phyloP scores from a whole-genome alignment of 805 yeast genomes.

The Teunomyces atbi region DNA sequence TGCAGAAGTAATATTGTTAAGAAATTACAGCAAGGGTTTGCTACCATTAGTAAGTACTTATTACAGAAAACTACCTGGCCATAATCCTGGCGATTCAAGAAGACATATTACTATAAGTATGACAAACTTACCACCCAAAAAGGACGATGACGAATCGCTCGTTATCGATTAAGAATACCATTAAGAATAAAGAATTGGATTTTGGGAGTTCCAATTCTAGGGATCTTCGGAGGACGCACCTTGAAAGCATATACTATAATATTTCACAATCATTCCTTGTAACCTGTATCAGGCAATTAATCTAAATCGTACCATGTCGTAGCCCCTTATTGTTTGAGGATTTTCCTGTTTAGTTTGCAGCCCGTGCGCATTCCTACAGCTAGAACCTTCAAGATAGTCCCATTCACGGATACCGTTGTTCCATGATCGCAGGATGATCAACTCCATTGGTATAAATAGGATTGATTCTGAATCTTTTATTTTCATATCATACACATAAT shows the following conservation, averaged over 20 bases:
- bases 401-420: neutral
- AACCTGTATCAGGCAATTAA: neutral
- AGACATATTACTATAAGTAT: slow-evolving; percentile 4
- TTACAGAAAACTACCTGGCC: slow-evolving; percentile 11
- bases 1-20: slow-evolving; percentile 13
- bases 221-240: neutral
- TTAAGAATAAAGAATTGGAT: neutral
- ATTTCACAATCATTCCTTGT: neutral
- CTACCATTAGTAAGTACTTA: slow-evolving; percentile 18
- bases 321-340: neutral
- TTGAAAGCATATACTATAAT: neutral
- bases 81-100: neutral
- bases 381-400: neutral
- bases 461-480: neutral
- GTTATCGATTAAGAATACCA: slow-evolving; percentile 5
- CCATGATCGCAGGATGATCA: neutral
- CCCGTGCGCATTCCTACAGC: neutral
- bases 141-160: neutral
- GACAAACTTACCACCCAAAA: neutral
- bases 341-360: neutral
- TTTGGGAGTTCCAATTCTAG: neutral
- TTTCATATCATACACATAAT: neutral
- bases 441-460: neutral
- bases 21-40: slow-evolving; percentile 16
- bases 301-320: neutral